Conservation (phyloP, 106 monocot species). For the Dendrobium catenatum region DNA sequence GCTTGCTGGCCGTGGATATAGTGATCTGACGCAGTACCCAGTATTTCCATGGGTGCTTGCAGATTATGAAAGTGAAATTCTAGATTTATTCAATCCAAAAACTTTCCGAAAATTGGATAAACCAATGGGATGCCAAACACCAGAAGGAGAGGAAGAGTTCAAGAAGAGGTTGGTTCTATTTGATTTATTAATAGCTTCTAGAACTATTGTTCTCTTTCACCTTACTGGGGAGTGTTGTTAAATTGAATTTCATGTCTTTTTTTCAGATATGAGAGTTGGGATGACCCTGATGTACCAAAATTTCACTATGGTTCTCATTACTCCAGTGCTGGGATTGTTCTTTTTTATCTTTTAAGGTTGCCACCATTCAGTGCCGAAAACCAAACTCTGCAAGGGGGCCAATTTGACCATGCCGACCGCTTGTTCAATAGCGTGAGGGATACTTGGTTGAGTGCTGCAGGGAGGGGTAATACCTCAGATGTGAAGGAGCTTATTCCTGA, state of each 20-base stretch:
- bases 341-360: conserved; percentile 89
- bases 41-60: conserved; percentile 99
- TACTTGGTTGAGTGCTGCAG: conserved; percentile 95
- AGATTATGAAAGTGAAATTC: conserved; percentile 82
- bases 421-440: conserved; percentile 86
- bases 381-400: conserved; percentile 91
- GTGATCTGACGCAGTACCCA: conserved; percentile 97
- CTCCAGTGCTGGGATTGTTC: conserved; percentile 96
- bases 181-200: neutral
- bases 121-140: conserved; percentile 97
- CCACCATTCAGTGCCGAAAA: conserved; percentile 93
- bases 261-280: conserved; percentile 93
- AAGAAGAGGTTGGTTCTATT: conserved; percentile 57
- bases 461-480: conserved; percentile 96
- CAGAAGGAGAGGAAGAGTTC: conserved; percentile 89
- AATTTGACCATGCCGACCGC: conserved; percentile 97
- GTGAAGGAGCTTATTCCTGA: conserved; percentile 97
- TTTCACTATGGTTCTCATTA: conserved; percentile 99
- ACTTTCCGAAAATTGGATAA: conserved; percentile 89
- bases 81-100: conserved; percentile 69
- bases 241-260: neutral
- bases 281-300: conserved; percentile 97
- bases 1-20: conserved; percentile 97
- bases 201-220: neutral
- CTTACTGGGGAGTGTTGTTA: neutral